Percentiles rank a stretch among this genome's conserved stretches.
Evolutionary conservation across 2,329 filamentous ascomycete species (phyloP).

Genomic region (Cytospora chrysosperma): DNA sequence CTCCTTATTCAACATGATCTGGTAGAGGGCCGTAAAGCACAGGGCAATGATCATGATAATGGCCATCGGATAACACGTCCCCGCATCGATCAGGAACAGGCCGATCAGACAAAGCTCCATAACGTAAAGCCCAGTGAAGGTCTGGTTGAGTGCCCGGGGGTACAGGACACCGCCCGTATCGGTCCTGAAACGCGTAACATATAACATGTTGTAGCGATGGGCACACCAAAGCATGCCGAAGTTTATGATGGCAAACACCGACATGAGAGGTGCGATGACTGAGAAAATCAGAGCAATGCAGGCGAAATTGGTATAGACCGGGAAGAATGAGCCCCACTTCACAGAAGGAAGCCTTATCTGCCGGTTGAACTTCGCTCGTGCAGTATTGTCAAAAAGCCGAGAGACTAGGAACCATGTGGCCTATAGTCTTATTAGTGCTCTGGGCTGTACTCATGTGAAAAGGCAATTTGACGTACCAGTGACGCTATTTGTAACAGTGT

Average conservation of each 20-base stretch:
- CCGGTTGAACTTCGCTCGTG: constrained; percentile 77
- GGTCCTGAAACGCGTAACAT: constrained; percentile 83
- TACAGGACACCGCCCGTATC: constrained; percentile 94
- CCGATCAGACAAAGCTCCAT: constrained; percentile 91
- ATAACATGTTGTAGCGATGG: constrained; percentile 95
- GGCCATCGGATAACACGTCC: constrained; percentile 71
- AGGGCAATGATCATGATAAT: constrained; percentile 79
- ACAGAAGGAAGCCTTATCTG: constrained; percentile 77
- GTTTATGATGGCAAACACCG: constrained; percentile 89
- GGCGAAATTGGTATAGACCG: constrained; percentile 93
- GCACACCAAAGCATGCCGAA: constrained; percentile 91
- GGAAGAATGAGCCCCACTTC: constrained; percentile 91
- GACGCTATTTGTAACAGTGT: constrained; percentile 81
- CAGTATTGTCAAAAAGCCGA: constrained; percentile 79
- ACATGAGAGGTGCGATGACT: constrained; percentile 84
- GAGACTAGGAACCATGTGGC: constrained; percentile 75
- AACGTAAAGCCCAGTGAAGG: constrained; percentile 91
- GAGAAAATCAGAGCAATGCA: constrained; percentile 90
- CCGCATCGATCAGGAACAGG: constrained; percentile 66
- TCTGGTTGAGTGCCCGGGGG: constrained; percentile 88
- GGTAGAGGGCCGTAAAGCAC: constrained; percentile 71
- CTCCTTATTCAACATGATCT: constrained; percentile 75
- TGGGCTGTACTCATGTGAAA: not conserved
- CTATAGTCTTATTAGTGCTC: constrained; percentile 10
- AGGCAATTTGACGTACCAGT: constrained; percentile 47